phyloP scores from a whole-genome alignment of 2,329 filamentous ascomycete genomes.

The Fusarium pseudograminearum region DNA sequence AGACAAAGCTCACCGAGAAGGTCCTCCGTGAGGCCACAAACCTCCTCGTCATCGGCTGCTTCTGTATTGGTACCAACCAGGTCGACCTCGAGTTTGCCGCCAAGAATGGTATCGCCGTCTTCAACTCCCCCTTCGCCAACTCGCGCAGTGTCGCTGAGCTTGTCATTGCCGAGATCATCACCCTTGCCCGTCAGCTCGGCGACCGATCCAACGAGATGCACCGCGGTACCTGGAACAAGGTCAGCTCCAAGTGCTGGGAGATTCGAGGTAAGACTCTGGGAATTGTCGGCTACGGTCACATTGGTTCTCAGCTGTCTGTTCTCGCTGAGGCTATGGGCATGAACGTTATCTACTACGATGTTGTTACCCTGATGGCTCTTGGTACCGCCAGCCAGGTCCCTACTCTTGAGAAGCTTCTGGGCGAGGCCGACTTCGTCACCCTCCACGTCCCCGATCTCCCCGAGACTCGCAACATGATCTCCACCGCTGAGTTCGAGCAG shows the following conservation, averaged over 20 bases:
- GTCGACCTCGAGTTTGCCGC: conserved; percentile 89
- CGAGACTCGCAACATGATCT: conserved; percentile 94
- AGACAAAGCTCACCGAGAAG: conserved; percentile 90
- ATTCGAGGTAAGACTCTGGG: conserved; percentile 96
- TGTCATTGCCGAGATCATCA: conserved; percentile 93
- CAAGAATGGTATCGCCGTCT: conserved; percentile 89
- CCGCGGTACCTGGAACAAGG: conserved; percentile 96
- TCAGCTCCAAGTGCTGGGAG: conserved; percentile 97
- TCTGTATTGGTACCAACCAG: conserved; percentile 98
- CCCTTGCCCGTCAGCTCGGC: conserved; percentile 88
- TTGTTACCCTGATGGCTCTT: conserved; percentile 92
- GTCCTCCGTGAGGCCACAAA: conserved; percentile 92
- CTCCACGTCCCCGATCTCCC: conserved; percentile 93
- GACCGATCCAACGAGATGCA: conserved; percentile 97
- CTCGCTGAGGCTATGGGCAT: conserved; percentile 98
- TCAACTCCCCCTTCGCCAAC: conserved; percentile 99
- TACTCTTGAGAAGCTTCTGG: conserved; percentile 80
- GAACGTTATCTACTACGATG: conserved; percentile 97
- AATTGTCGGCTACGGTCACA: conserved; percentile 97
- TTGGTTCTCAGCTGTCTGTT: conserved; percentile 94
- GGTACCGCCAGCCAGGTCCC: conserved; percentile 88
- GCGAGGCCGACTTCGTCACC: conserved; percentile 89
- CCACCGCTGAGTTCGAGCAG: conserved; percentile 78
- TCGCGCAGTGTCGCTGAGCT: conserved; percentile 96
- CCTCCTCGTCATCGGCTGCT: conserved; percentile 94